phyloP scores from a whole-genome alignment of 2,329 filamentous ascomycete species.

The Xylaria polymorpha region DNA sequence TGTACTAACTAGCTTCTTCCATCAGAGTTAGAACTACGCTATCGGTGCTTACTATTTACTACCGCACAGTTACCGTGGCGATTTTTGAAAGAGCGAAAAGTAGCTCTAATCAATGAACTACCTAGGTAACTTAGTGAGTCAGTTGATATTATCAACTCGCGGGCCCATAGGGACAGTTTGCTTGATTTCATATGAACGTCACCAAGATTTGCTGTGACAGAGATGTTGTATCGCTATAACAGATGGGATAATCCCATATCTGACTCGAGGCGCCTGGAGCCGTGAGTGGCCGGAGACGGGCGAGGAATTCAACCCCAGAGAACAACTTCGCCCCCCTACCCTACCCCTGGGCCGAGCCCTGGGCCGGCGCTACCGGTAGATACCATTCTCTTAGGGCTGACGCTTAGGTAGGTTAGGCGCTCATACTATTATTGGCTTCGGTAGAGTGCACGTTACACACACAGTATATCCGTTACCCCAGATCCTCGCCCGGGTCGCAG shows the following conservation, averaged over 20 bases:
- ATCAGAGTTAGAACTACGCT: neutral
- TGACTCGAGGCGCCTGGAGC: neutral
- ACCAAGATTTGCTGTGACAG: neutral
- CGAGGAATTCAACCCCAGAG: neutral
- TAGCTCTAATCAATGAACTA: neutral
- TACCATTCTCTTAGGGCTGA: constrained; percentile 10
- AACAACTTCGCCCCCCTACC: neutral
- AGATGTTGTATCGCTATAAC: neutral
- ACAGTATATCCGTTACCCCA: too few species aligned
- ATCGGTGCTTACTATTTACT: neutral
- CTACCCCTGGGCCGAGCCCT: neutral
- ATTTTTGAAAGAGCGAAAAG: neutral
- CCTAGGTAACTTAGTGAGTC: constrained; percentile 16
- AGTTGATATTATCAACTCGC: neutral
- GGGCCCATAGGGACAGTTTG: neutral
- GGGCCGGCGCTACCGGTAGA: neutral
- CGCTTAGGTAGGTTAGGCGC: neutral
- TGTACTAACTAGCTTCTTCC: neutral
- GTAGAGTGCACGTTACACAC: neutral
- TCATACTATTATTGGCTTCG: neutral
- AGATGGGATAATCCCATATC: too few species aligned
- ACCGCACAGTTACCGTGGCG: neutral
- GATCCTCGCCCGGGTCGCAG: too few species aligned
- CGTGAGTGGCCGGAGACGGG: neutral
- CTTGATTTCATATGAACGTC: neutral